These are phyloP conservation scores for Gossypium raimondii DNA, from an alignment of 345 rosid genomes.

Conservation along the genomic window DNA sequence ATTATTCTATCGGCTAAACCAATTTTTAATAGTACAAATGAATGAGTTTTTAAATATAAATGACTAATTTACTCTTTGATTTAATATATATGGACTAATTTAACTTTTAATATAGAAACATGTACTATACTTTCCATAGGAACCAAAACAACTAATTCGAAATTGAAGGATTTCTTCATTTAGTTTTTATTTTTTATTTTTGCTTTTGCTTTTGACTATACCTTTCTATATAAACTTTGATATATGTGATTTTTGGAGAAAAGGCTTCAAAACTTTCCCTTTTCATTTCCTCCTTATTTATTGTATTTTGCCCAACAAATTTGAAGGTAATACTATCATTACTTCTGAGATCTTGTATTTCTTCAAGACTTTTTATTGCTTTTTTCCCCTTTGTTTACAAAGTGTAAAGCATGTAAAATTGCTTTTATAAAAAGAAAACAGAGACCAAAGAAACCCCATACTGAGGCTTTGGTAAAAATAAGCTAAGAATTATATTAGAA, in stretches of 20 bases:
- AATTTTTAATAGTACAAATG: too few relatives aligned
- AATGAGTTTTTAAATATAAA: too few relatives aligned
- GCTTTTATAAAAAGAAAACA: constrained; percentile 9
- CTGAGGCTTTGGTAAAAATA: constrained; percentile 17
- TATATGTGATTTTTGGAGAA: neutral
- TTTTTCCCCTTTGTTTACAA: constrained; percentile 16
- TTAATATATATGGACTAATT: fast-evolving
- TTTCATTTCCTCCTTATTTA: neutral
- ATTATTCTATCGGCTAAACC: too few relatives aligned
- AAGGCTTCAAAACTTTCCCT: neutral
- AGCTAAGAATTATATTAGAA: constrained; percentile 21
- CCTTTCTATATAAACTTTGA: neutral
- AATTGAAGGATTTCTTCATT: neutral
- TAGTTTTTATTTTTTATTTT: too few relatives aligned
- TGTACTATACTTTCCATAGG: too few relatives aligned
- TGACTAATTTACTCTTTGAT: fast-evolving
- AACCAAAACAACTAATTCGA: too few relatives aligned
- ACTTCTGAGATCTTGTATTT: neutral
- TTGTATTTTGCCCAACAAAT: neutral
- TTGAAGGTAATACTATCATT: neutral
- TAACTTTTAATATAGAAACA: too few relatives aligned
- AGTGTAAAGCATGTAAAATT: constrained; percentile 31
- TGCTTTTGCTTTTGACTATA: neutral
- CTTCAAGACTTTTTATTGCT: neutral
- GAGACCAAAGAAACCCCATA: neutral